phyloP scores from a whole-genome alignment of 108 stramenopile species.

The Conticribra weissflogii region DNA sequence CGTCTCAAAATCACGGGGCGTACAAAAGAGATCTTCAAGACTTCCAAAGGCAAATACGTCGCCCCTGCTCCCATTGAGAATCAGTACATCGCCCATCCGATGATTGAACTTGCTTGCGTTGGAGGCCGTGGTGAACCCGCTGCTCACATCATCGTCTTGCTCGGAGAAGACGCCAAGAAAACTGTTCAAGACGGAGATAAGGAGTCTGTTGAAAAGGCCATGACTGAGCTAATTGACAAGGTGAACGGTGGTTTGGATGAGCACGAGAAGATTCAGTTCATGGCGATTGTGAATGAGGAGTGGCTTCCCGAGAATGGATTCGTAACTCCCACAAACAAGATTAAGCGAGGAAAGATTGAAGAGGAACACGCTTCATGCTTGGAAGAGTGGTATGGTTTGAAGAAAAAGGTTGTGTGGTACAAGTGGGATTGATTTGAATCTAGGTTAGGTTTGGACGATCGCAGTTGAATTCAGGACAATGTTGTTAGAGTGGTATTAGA shows the following conservation, averaged over 20 bases:
- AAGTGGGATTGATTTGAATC: conserved; percentile 45
- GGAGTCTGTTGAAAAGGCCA: conserved; percentile 54
- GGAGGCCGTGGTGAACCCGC: conserved; percentile 69
- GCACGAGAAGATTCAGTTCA: conserved; percentile 66
- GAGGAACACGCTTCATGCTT: conserved; percentile 59
- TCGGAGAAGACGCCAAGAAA: conserved; percentile 65
- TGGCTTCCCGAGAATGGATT: conserved; percentile 86
- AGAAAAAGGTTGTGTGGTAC: conserved; percentile 78
- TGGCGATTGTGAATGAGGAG: conserved; percentile 79
- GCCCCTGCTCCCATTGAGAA: conserved; percentile 85
- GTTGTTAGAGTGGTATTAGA: too few relatives aligned
- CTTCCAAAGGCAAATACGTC: conserved; percentile 83
- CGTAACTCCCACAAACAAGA: conserved; percentile 83
- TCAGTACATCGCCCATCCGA: conserved; percentile 51
- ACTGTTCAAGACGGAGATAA: conserved; percentile 38
- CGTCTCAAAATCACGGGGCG: conserved; percentile 90
- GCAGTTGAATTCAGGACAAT: too few relatives aligned
- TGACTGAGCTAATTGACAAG: conserved; percentile 55
- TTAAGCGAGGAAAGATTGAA: conserved; percentile 75
- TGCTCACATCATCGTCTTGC: conserved; percentile 65
- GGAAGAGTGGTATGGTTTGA: conserved; percentile 70
- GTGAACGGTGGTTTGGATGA: conserved; percentile 66
- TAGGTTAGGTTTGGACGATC: too few relatives aligned
- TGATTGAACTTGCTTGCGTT: conserved; percentile 75
- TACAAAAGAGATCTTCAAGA: conserved; percentile 87